Percentiles rank a stretch among this genome's conserved stretches.
These are phyloP conservation scores for Cladophialophora immunda DNA, from an alignment of 2,329 filamentous ascomycete genomes.

Conservation along the genomic window DNA sequence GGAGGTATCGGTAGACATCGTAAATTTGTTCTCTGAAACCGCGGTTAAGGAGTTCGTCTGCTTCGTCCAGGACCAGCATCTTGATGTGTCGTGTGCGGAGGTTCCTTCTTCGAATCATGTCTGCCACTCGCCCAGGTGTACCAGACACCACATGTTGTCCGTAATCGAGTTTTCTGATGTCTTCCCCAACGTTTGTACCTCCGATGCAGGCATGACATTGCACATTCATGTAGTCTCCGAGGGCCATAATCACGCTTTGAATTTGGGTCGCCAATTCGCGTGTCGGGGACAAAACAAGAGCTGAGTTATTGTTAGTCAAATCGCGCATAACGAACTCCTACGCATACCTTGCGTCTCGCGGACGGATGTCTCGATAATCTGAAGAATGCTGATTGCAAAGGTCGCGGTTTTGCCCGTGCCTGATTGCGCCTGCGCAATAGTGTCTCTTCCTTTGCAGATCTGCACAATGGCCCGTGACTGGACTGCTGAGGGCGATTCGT, in stretches of 20 bases:
- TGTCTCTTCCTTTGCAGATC: conserved; percentile 98
- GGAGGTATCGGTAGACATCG: conserved; percentile 96
- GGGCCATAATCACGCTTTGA: conserved; percentile 97
- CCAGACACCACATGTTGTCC: conserved; percentile 98
- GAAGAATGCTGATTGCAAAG: conserved; percentile 94
- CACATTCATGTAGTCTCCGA: conserved; percentile 99
- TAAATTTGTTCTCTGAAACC: conserved; percentile 99
- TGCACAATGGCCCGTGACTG: conserved; percentile 98
- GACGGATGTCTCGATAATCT: conserved; percentile 92
- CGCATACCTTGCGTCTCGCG: conserved; percentile 80
- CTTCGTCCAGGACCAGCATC: conserved; percentile 80
- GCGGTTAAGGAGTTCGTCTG: conserved; percentile 83
- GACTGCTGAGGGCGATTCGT: conserved; percentile 96
- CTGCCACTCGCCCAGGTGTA: conserved; percentile 93
- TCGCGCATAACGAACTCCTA: background rate
- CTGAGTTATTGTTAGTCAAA: conserved; percentile 50
- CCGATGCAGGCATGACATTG: conserved; percentile 99
- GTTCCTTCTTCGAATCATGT: conserved; percentile 80
- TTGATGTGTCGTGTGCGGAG: conserved; percentile 78
- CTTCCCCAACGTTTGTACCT: conserved; percentile 96
- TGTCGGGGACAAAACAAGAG: conserved; percentile 92
- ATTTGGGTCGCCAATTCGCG: conserved; percentile 98
- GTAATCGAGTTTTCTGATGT: conserved; percentile 96
- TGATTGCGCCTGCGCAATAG: conserved; percentile 96
- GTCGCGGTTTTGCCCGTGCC: conserved; percentile 97